Evolutionary conservation across 805 yeast genomes (phyloP), one percentile per base, ranked within the genome.

Genomic region (Cyberlindnera mississippiensis): DNA sequence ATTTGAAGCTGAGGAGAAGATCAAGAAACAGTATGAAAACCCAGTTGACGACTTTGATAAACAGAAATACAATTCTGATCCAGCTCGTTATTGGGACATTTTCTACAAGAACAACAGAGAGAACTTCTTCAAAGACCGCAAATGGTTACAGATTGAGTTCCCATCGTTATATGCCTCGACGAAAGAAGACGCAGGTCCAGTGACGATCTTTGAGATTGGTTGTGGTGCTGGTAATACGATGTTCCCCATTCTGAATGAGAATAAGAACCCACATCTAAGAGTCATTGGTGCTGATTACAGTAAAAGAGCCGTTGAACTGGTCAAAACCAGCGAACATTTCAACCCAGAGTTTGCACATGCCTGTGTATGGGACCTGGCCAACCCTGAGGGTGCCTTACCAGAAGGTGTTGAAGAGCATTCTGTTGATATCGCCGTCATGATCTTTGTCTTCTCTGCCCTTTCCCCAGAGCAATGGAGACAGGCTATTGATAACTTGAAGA

Each of bases 141-240:
- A 87, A 58, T 93, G 99, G 99, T 71, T 93, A 45, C 88, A 86
- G 59, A 83, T 91, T 36, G 99, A 93, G 66, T 93, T 93, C 50
- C 99, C 99, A 1, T 67, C 77, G 12, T 64, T 93, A 28, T 91
- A 84, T 57, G 82, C 81, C 46, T 84, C 87, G 6, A 87, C 96
- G 4, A 77, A 78, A 48, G 73, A 76, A 18, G 84, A 81, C 50
- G 72, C 82, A 6, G 84, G 88, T n/a, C 76, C 82, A 4, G 72
- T 73, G 17, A 78, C 82, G 3, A 82, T 93, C 27, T 72, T 93
- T 41, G 99, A 93, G 63, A 83, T 93, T 35, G 99, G 99, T 3
- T 93, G 99, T 66, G 99, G 99, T 42, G 98, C 96, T 5, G 99
- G 99, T 10, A 93, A 93, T 62, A 93, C 99, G 0, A 76, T 93